Evolutionary conservation across 305 asterid species (phyloP).

Genomic region (Fraxinus latifolia): DNA sequence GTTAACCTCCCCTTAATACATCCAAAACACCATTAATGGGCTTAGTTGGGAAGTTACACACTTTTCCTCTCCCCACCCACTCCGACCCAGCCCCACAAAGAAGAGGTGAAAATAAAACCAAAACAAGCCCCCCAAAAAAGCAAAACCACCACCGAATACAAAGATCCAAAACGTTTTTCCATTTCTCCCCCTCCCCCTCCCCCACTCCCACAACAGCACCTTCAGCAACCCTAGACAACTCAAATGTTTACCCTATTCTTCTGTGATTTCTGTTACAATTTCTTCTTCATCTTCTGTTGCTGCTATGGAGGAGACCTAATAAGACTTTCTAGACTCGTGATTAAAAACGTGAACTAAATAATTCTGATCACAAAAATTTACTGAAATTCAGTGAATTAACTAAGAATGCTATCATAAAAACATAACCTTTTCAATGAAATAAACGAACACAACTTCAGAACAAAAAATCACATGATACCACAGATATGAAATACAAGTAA

Average conservation of each 20-base stretch:
- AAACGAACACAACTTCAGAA: neutral
- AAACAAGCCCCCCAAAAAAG: neutral
- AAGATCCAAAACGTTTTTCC: neutral
- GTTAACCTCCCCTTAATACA: conserved; percentile 8
- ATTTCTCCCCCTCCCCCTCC: neutral
- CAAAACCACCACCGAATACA: neutral
- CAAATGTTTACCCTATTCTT: neutral
- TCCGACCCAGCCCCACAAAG: neutral
- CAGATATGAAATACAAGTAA: neutral
- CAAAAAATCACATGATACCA: conserved; percentile 5
- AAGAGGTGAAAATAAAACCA: neutral
- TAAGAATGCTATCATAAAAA: conserved; percentile 13
- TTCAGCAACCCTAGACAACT: neutral
- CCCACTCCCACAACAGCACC: neutral
- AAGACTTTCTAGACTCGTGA: neutral
- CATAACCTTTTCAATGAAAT: conserved; percentile 1
- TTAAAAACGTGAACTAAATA: neutral
- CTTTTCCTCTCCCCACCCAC: neutral
- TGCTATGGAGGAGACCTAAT: neutral
- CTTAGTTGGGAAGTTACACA: neutral
- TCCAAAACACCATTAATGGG: neutral
- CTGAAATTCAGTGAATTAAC: conserved; percentile 24
- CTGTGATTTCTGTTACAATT: neutral
- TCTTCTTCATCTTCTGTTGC: neutral
- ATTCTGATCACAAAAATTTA: conserved; percentile 21